These are phyloP conservation scores for Suillus americanus DNA, from an alignment of 768 basidiomycete genomes.

Conservation along the genomic window DNA sequence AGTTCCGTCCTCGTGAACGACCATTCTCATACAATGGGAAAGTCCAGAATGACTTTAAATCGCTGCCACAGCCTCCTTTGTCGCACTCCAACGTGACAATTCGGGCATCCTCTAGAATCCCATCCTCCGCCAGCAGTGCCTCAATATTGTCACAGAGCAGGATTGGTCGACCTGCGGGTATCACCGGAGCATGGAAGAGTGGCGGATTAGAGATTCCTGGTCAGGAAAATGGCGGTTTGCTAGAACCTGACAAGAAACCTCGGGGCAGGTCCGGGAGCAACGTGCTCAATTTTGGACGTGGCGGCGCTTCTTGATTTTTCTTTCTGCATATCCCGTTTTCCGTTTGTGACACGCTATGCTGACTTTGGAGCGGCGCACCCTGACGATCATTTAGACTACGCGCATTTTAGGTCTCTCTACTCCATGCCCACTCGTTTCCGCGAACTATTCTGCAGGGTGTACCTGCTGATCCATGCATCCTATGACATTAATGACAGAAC, in stretches of 20 bases:
- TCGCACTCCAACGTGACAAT: conserved; percentile 50
- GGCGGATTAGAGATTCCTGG: conserved; percentile 29
- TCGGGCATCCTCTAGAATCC: conserved; percentile 42
- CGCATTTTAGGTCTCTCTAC: conserved; percentile 19
- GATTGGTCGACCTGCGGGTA: conserved; percentile 43
- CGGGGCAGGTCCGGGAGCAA: conserved; percentile 31
- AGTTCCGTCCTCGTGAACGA: conserved; percentile 25
- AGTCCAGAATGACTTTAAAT: conserved; percentile 29
- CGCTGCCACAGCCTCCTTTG: no score
- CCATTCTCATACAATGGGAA: conserved; percentile 28
- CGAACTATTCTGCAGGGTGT: conserved; percentile 12
- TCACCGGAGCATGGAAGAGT: conserved; percentile 45
- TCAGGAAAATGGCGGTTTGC: conserved; percentile 18
- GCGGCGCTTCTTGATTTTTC: conserved; percentile 9
- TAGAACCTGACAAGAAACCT: conserved; percentile 22
- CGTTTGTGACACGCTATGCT: not conserved
- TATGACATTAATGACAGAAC: conserved; percentile 25
- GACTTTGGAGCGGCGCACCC: conserved; percentile 11
- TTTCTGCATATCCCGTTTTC: not conserved
- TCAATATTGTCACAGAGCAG: conserved; percentile 39
- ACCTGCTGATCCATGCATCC: conserved; percentile 18
- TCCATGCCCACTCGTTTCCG: conserved; percentile 10
- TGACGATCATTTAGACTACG: conserved; percentile 11
- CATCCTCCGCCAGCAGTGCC: conserved; percentile 35
- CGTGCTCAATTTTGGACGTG: conserved; percentile 21